Evolutionary conservation across 306 rosid species (phyloP), one percentile per base, ranked within the genome.

Genomic region (Begonia loranthoides): DNA sequence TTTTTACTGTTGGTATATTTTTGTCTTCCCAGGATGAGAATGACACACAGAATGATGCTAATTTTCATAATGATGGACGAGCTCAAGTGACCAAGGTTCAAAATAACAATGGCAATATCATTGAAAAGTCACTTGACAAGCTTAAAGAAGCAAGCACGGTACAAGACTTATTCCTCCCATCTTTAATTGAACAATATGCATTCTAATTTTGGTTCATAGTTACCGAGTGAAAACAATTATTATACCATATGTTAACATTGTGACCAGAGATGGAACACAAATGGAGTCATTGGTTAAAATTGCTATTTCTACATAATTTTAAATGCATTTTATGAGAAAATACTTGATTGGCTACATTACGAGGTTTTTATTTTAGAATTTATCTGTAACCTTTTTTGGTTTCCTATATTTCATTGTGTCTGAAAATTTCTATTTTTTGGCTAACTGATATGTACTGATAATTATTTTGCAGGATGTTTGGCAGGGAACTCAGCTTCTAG

Each of bases 401-500:
- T 28, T 28, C 36, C 9, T 28, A 19, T 28, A 28, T 28, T 28
- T 1, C 6, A 28, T 28, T 28, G 36, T 7, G 9, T 28, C 22
- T 4, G 3, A 19, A 19, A 28, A 5, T 28, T 2, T 28, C 5
- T 28, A 4, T 28, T 28, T 1, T 28, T 2, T 28, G 36, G 36
- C 36, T 5, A 28, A 47, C 13, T 52, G 15, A 49, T 60, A 55
- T 54, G 13, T 17, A 14, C 49, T 13, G 14, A 19, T 50, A 15
- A 50, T 66, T 56, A 16, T 15, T 40, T 58, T 54, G 66, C 82
- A 90, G 99, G 94, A 86, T 80, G 94, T 90, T 49, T 86, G 82
- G 95, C 99, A 90, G 76, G 99, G 99, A 67, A 90, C 99, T 49
- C 99, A 86, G 56, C 90, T 90, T 58, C 73, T 90, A 15, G 99